phyloP scores from a whole-genome alignment of 2,329 filamentous ascomycete genomes.

The Pseudocercospora vitis region DNA sequence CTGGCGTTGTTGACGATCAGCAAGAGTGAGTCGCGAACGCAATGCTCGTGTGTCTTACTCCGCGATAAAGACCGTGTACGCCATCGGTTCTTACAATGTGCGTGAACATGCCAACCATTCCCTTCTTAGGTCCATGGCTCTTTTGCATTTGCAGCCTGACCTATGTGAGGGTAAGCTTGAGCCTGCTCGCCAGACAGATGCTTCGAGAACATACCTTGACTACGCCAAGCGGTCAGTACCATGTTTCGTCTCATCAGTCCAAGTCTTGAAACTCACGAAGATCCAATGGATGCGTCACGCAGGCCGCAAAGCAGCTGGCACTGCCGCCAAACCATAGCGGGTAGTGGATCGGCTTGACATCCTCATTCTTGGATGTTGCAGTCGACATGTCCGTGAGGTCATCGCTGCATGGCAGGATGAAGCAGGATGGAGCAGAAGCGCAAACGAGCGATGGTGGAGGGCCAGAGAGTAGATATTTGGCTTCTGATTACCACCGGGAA shows the following conservation, averaged over 20 bases:
- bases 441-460: neutral
- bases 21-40: too few species aligned
- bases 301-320: slow-evolving; percentile 86
- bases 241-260: neutral
- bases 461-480: neutral
- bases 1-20: slow-evolving; percentile 38
- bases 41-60: slow-evolving; percentile 57
- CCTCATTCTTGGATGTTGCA: slow-evolving; percentile 45
- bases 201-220: slow-evolving; percentile 51
- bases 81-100: slow-evolving; percentile 78
- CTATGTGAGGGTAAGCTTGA: too few species aligned
- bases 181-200: too few species aligned
- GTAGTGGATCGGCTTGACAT: slow-evolving; percentile 48
- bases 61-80: slow-evolving; percentile 78
- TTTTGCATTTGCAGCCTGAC: slow-evolving; percentile 85
- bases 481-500: neutral
- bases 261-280: slow-evolving; percentile 62
- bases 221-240: slow-evolving; percentile 38
- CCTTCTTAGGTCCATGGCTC: slow-evolving; percentile 67
- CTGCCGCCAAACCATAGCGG: slow-evolving; percentile 89
- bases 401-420: slow-evolving; percentile 31
- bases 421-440: neutral
- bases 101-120: slow-evolving; percentile 81
- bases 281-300: slow-evolving; percentile 90
- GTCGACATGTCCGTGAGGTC: slow-evolving; percentile 43